phyloP scores from a whole-genome alignment of 108 stramenopile genomes.

The Schizochytrium sp. region DNA sequence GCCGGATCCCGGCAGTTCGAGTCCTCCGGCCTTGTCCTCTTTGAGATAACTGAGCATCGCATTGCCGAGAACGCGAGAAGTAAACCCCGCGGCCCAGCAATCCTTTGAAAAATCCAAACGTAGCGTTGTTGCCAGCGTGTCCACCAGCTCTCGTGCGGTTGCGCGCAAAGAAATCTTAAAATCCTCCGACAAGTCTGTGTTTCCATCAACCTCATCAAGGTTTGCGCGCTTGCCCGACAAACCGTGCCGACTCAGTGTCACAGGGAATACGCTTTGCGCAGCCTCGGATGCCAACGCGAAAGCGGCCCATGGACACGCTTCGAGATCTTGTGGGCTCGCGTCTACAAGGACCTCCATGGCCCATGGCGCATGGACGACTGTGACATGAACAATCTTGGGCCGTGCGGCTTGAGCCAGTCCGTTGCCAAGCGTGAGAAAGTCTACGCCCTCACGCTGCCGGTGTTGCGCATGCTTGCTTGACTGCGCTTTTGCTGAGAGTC shows the following conservation, averaged over 20 bases:
- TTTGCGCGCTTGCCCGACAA: not conserved
- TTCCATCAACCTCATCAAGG: not conserved
- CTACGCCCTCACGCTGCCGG: not conserved
- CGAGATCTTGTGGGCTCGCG: not conserved
- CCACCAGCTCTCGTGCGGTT: not conserved
- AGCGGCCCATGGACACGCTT: not conserved
- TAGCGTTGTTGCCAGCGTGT: not conserved
- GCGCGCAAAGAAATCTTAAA: not conserved
- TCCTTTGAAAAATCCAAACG: not conserved
- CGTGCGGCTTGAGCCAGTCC: not conserved
- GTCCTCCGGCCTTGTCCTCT: not conserved
- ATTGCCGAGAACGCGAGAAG: not conserved
- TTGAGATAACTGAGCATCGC: not conserved
- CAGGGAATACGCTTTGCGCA: not conserved
- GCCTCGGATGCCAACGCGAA: not conserved
- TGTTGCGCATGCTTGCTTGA: too few species aligned
- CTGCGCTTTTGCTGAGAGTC: not conserved
- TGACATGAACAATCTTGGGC: not conserved
- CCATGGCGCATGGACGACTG: not conserved
- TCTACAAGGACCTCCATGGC: not conserved
- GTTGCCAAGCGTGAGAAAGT: not conserved
- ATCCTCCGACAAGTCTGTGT: not conserved
- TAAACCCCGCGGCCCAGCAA: not conserved
- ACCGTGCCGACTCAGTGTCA: not conserved
- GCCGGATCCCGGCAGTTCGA: not conserved